Evolutionary conservation across 2,329 filamentous ascomycete genomes (phyloP), one percentile per base, ranked within the genome.

Genomic region (Fusarium praegraminearum): DNA sequence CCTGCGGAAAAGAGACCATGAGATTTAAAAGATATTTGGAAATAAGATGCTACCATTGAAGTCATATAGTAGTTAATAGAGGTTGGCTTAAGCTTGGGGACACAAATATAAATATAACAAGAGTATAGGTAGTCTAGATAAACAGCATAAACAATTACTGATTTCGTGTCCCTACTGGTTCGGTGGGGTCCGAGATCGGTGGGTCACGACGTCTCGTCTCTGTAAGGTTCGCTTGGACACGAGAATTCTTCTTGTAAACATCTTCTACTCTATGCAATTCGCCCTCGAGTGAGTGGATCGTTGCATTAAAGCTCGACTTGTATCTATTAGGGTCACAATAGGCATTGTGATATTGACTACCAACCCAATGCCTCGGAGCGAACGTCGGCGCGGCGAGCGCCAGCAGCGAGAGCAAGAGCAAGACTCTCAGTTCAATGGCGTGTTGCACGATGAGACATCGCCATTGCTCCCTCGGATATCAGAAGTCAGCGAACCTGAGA

Each of bases 361-460:
- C 33, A 32, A 24, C 38, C 11, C 36, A 53, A 69, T 69, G 66
- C 45, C 66, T 54, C 45, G 50, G 26, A 65, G 26, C 45, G 49
- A 70, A 41, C 41, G 40, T 47, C 43, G 32, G 40, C 66, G 62
- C 40, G 40, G 49, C 43, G 50, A 67, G 47, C 45, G 55, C 12
- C 66, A 44, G 16, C 46, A 50, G 12, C 33, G 40, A 18, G 35
- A 26, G 12, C 33, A 40, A 16, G 35, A 26, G 12, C 56, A 47
- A 52, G 50, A 49, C 20, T 40, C 41, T 47, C 55, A 24, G n/a
- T 49, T 35, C 5, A 35, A 70, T 53, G 57, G 67, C 33, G 57
- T 60, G 45, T 59, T 70, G 33, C 57, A 70, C 33, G 33, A 70
- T 32, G 67, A 70, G 53, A 70, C 62, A 16, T 70, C 67, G 15